Evolutionary conservation across 192 early-diverging fungal species (phyloP), one percentile per base, ranked within the genome.

Genomic region (Jimgerdemannia lactiflua): DNA sequence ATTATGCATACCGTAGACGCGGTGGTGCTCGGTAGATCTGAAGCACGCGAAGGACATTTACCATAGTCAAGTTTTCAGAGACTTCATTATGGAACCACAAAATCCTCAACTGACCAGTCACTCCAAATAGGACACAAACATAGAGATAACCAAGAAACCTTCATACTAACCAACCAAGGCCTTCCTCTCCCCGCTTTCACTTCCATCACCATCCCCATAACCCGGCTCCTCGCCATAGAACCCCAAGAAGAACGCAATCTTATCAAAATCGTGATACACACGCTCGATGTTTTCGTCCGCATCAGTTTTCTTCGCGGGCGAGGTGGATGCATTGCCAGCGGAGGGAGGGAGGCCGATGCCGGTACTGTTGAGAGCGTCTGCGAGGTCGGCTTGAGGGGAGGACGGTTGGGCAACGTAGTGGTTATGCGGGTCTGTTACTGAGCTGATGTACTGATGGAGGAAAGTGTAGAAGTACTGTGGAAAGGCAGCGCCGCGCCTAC

Each of bases 241-340:
- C 43, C 86, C 89, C 41, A 92, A 63, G 64, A 87, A 83, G 67
- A 82, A 81, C 19, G 90, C 87, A 39, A 94, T 91, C 54, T 86
- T 86, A 75, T 88, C 90, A 72, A 94, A 92, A 70, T 96, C 94
- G 67, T 86, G 74, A 74, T 92, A 93, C 14, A 95, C 86, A 3
- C 87, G 69, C 39, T 91, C 92, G 67, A 95, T 93, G 71, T 93
- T 92, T 65, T 88, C 89, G 84, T 95, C 94, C 10, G 93, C 89
- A 68, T 88, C 84, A 0, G 86, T 83, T 44, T 77, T 20, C 44
- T 75, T 59, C 49, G 49, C 70, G 20, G 59, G 42, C 39, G 64
- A 70, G 40, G 69, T 70, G 10, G 39, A 66, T 7, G 43, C 43
- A 43, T 66, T 59, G 19, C 71, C 59, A 17, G 71, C 68, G 59